Evolutionary conservation across 495 filamentous ascomycete genomes (phyloP).

Genomic region (Aspergillus bertholletiae): DNA sequence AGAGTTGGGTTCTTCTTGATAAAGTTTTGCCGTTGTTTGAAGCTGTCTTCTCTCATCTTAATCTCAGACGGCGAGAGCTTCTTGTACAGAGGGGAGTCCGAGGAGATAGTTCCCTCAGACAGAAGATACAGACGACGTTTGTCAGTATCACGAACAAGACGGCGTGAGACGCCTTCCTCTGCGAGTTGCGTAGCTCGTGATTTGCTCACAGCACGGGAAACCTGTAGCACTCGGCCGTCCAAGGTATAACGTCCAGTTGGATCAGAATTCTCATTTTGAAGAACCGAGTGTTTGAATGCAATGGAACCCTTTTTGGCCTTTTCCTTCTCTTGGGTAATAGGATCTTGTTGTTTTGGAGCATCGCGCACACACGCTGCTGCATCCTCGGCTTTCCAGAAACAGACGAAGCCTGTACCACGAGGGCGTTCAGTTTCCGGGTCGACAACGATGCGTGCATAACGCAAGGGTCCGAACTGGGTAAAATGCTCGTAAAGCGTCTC

Average conservation of each 20-base stretch:
- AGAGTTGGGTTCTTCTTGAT: constrained; percentile 87
- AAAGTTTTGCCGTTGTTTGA: constrained; percentile 81
- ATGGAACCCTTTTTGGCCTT: constrained; percentile 34
- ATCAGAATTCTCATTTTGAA: constrained; percentile 78
- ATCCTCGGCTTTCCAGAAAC: constrained; percentile 77
- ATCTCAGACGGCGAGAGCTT: constrained; percentile 75
- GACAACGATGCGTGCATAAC: constrained; percentile 86
- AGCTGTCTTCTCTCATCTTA: constrained; percentile 82
- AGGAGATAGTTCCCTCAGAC: constrained; percentile 75
- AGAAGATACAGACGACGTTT: constrained; percentile 91
- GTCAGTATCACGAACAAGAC: constrained; percentile 73
- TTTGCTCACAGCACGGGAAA: constrained; percentile 80
- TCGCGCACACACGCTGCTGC: constrained; percentile 65
- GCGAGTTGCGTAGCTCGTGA: constrained; percentile 71
- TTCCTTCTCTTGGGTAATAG: constrained; percentile 30
- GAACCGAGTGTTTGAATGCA: constrained; percentile 66
- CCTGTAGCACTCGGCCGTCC: constrained; percentile 80
- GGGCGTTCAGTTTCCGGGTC: constrained; percentile 80
- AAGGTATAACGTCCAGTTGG: constrained; percentile 79
- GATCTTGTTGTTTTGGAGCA: constrained; percentile 57
- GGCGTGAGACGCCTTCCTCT: constrained; percentile 58
- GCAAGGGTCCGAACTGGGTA: constrained; percentile 70
- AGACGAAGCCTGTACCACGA: constrained; percentile 91
- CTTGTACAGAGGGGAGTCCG: constrained; percentile 67
- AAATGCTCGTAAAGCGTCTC: constrained; percentile 81